phyloP scores from a whole-genome alignment of 1,284 basidiomycete genomes.

The Phylloporus sp. region DNA sequence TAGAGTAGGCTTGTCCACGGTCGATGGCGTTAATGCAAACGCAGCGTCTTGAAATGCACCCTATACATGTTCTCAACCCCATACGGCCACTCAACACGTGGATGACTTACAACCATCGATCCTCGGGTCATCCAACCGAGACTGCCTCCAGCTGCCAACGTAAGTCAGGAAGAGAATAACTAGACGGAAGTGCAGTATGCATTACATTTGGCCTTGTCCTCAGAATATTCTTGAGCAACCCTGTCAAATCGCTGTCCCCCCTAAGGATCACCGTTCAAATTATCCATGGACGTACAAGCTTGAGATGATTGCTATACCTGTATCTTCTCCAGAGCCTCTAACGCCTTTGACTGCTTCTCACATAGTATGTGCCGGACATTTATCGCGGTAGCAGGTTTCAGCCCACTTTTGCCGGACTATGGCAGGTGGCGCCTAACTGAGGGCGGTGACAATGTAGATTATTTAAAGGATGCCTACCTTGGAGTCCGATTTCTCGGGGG shows the following conservation, averaged over 20 bases:
- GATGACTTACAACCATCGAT: conserved; percentile 67
- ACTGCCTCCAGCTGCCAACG: conserved; percentile 69
- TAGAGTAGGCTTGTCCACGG: conserved; percentile 73
- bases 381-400: conserved; percentile 78
- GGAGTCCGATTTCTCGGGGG: conserved; percentile 30
- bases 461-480: conserved; percentile 31
- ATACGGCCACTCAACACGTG: neutral
- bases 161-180: conserved; percentile 7
- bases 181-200: neutral
- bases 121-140: conserved; percentile 85
- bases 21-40: conserved; percentile 76
- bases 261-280: conserved; percentile 38
- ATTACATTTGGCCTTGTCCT: conserved; percentile 85
- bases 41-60: conserved; percentile 84
- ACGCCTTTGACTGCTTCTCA: conserved; percentile 80
- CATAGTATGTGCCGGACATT: conserved; percentile 88
- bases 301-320: conserved; percentile 50
- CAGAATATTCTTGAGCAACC: conserved; percentile 84
- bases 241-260: conserved; percentile 80
- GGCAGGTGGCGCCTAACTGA: neutral
- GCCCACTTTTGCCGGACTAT: conserved; percentile 52
- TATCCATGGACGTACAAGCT: neutral
- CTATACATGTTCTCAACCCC: conserved; percentile 26
- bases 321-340: conserved; percentile 77
- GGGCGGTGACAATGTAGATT: neutral